Evolutionary conservation across 495 filamentous ascomycete species (phyloP).

Genomic region (Trichoderma virens): DNA sequence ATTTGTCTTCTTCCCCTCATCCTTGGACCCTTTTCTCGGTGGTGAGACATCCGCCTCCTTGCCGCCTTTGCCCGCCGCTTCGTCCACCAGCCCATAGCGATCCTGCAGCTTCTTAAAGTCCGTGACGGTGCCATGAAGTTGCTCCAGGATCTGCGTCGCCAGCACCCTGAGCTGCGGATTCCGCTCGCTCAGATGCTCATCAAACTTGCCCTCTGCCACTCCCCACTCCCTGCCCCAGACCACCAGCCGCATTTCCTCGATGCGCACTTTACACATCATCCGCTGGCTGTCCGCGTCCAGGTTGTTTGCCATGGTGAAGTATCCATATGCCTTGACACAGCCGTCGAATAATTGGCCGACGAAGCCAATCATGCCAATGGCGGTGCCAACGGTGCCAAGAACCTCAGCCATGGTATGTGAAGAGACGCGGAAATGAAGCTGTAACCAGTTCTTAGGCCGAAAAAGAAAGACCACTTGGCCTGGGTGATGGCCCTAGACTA

Average conservation of each 20-base stretch:
- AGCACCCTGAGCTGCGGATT: conserved; percentile 18
- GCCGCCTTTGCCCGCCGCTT: not conserved
- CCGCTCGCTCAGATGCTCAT: conserved; percentile 16
- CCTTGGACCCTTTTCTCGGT: not conserved
- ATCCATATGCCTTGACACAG: conserved; percentile 28
- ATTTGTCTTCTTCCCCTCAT: not conserved
- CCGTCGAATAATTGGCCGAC: conserved; percentile 25
- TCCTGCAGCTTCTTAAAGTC: conserved; percentile 31
- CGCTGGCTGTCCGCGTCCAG: conserved; percentile 26
- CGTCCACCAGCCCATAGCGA: conserved; percentile 27
- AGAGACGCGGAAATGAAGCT: too few relatives aligned
- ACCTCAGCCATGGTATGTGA: conserved; percentile 5
- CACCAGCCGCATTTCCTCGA: conserved; percentile 28
- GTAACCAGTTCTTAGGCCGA: too few relatives aligned
- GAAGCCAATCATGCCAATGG: conserved; percentile 20
- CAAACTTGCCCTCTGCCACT: conserved; percentile 24
- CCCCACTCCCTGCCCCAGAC: conserved; percentile 33
- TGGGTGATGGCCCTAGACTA: too few relatives aligned
- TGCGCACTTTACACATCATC: conserved; percentile 30
- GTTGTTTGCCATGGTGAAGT: conserved; percentile 26
- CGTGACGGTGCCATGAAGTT: conserved; percentile 28
- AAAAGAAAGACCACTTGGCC: too few relatives aligned
- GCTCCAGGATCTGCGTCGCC: conserved; percentile 23
- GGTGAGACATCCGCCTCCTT: not conserved
- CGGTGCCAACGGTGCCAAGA: conserved; percentile 4